Conservation (phyloP, 1,284 basidiomycete species). For the Tausonia pullulans region DNA sequence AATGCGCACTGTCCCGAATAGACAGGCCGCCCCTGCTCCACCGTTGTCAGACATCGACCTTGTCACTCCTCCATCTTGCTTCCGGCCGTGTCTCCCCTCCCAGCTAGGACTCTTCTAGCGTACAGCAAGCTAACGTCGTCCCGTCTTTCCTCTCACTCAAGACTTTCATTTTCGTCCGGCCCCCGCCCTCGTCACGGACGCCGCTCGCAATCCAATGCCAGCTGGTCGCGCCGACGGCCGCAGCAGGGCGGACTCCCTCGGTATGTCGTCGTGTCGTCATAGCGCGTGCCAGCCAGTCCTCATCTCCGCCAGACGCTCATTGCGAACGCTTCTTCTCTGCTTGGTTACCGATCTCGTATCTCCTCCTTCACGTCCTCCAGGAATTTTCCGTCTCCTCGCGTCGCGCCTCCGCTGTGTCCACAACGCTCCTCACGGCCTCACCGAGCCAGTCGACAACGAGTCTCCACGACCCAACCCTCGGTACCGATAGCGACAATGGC, state of each 20-base stretch:
- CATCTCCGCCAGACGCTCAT: not conserved
- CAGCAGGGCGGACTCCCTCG: not conserved
- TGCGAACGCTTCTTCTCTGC: not conserved
- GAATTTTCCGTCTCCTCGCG: not conserved
- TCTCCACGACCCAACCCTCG: not conserved
- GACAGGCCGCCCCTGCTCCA: too few species aligned
- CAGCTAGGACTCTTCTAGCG: too few species aligned
- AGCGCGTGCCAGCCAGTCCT: too few species aligned
- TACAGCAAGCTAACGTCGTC: too few species aligned
- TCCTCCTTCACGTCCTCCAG: not conserved
- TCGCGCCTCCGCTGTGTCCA: not conserved
- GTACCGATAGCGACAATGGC: not conserved
- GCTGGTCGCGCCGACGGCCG: slow-evolving; percentile 7
- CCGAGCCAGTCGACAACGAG: not conserved
- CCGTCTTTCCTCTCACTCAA: not conserved
- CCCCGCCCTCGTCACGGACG: slow-evolving; percentile 6
- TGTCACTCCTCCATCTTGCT: too few species aligned
- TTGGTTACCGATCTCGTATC: not conserved
- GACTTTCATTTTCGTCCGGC: slow-evolving; percentile 15
- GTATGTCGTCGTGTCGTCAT: too few species aligned
- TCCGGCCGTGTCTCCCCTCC: too few species aligned
- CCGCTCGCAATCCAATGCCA: slow-evolving; percentile 16
- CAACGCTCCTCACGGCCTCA: not conserved
- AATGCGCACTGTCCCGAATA: too few species aligned
- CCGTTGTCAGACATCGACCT: too few species aligned